Evolutionary conservation across 805 yeast species (phyloP), one percentile per base, ranked within the genome.

Genomic region (Ogataea populi-albae): DNA sequence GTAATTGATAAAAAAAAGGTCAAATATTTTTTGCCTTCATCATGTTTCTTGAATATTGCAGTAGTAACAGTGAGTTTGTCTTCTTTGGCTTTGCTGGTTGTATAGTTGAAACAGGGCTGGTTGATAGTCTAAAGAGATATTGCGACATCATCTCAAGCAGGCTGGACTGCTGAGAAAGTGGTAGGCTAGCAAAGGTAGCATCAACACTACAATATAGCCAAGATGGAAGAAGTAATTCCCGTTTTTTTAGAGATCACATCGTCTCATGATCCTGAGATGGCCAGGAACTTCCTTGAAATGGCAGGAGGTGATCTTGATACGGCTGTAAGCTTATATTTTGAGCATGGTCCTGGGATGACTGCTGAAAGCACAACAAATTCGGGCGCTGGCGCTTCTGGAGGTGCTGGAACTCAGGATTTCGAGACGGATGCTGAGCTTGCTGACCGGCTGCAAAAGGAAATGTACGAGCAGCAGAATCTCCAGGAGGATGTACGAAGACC

Each of bases 161-260:
- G n/a, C n/a, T n/a, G n/a, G n/a, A n/a, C n/a, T n/a, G n/a, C n/a
- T n/a, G n/a, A n/a, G n/a, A n/a, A n/a, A n/a, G n/a, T n/a, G n/a
- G n/a, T n/a, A n/a, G n/a, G n/a, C n/a, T n/a, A n/a, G n/a, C n/a
- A n/a, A n/a, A n/a, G n/a, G n/a, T n/a, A n/a, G n/a, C n/a, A n/a
- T n/a, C n/a, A n/a, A n/a, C n/a, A n/a, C n/a, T n/a, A n/a, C n/a
- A n/a, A n/a, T n/a, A n/a, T n/a, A n/a, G n/a, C n/a, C n/a, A n/a
- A n/a, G n/a, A 51, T 49, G 55, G 54, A 51, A 26, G 83, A 73
- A 33, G 62, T 68, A 31, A 66, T 86, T 24, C 80, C 84, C 16
- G 75, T 80, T 16, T 93, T 93, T 60, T 67, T 89, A 59, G 89
- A 91, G 26, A 80, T 93, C 35, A 88, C 98, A 0, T 84, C 86